These are phyloP conservation scores for Cucumis hystrix DNA, from an alignment of 306 rosid genomes.

Conservation along the genomic window DNA sequence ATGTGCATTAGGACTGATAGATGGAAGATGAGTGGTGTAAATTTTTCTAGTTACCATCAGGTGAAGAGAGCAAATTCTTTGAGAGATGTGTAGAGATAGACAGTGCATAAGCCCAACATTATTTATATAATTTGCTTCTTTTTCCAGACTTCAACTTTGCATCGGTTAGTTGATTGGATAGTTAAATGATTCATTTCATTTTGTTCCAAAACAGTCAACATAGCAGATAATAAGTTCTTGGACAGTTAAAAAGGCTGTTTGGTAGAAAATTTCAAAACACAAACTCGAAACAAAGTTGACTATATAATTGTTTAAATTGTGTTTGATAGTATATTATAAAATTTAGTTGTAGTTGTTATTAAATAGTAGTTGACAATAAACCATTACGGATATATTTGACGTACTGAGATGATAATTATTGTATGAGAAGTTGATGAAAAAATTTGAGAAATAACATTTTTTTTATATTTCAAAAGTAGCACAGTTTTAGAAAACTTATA, in stretches of 20 bases:
- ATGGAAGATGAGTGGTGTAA: constrained; percentile 1
- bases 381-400: too few species aligned
- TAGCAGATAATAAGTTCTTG: background rate
- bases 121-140: background rate
- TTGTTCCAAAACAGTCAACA: background rate
- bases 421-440: too few species aligned
- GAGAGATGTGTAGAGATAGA: background rate
- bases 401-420: too few species aligned
- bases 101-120: background rate
- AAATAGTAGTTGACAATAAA: too few species aligned
- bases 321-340: too few species aligned
- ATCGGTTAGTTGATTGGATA: background rate
- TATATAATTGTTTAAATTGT: too few species aligned
- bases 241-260: background rate
- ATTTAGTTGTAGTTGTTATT: too few species aligned
- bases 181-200: background rate
- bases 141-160: background rate
- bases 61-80: background rate
- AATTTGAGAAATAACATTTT: too few species aligned
- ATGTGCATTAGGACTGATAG: constrained; percentile 1
- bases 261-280: too few species aligned
- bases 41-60: background rate
- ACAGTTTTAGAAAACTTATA: too few species aligned
- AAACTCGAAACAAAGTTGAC: too few species aligned
- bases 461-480: too few species aligned